Evolutionary conservation across 345 rosid genomes (phyloP), one percentile per base, ranked within the genome.

Genomic region (Euphorbia lathyris): DNA sequence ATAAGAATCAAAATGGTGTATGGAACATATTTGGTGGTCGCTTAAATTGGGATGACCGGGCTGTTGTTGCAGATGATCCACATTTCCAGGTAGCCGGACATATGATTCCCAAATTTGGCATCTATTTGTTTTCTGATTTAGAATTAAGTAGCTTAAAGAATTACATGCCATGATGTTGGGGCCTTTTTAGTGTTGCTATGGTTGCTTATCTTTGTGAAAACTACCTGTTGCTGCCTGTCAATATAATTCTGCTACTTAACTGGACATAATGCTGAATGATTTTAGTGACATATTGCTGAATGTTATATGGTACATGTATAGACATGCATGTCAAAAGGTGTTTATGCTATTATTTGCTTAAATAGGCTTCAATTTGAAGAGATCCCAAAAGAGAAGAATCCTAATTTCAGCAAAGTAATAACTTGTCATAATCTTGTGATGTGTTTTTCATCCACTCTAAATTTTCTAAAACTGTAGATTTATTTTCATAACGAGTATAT

Each of bases 11-110:
- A 82, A 94, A 94, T 69, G 98, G 97, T 58, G 75, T 91, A 19
- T 94, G 98, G 98, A 94, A 94, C 82, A 74, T 90, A 53, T 94
- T 87, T 78, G 98, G 98, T 17, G 98, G 98, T 69, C 90, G 84
- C 67, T 75, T 94, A 61, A 87, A 87, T 80, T 94, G 98, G 98
- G 98, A 94, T 78, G 98, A 87, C 72, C 85, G 84, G 23, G 98
- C 98, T 34, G 74, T 94, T 72, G 98, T 91, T 85, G 91, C 86
- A 51, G 98, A 94, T 68, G 98, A 94, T 82, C 95, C 97, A 69
- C 97, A 94, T 82, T 94, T 94, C 77, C 95, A 94, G 97, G 98
- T 94, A 80, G 20, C 16, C 25, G 43, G 66, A 61, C 52, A 42
- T 25, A 32, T 52, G 23, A 38, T 68, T 71, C 45, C n/a, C 62